Percentiles rank a stretch among this genome's conserved stretches.
Evolutionary conservation across 192 early-diverging fungal species (phyloP).

Genomic region (Mortierella claussenii): DNA sequence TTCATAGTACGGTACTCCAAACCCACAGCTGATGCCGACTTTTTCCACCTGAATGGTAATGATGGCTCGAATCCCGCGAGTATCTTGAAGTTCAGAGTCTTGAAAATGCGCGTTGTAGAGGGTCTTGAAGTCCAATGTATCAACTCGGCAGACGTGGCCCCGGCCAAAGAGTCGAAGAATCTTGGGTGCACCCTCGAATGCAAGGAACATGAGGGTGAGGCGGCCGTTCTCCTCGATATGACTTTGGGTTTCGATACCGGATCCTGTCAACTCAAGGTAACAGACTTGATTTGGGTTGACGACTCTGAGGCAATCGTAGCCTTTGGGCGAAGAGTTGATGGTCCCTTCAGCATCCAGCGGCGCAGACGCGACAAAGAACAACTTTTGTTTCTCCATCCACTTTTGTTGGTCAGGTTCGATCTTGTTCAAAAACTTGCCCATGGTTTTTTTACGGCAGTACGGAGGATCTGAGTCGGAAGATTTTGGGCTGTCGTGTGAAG

Average conservation of each 20-base stretch:
- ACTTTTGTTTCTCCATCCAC: slow-evolving; percentile 66
- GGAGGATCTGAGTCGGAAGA: too few relatives aligned
- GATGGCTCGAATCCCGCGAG: slow-evolving; percentile 56
- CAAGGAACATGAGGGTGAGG: slow-evolving; percentile 71
- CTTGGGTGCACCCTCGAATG: slow-evolving; percentile 72
- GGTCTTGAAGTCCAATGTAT: slow-evolving; percentile 53
- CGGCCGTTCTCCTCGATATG: slow-evolving; percentile 70
- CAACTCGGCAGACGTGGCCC: slow-evolving; percentile 55
- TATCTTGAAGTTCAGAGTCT: slow-evolving; percentile 24
- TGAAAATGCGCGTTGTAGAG: slow-evolving; percentile 57
- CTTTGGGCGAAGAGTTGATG: slow-evolving; percentile 68
- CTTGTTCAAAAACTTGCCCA: slow-evolving; percentile 58
- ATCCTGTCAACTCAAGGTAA: slow-evolving; percentile 52
- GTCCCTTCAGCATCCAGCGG: slow-evolving; percentile 56
- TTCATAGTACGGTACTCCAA: slow-evolving; percentile 68
- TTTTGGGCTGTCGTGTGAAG: too few relatives aligned
- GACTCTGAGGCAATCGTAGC: slow-evolving; percentile 63
- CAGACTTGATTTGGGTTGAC: slow-evolving; percentile 38
- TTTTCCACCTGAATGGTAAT: slow-evolving; percentile 60
- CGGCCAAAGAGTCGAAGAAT: slow-evolving; percentile 68
- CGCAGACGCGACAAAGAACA: slow-evolving; percentile 64
- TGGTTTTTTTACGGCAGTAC: too few relatives aligned
- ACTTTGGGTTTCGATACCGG: slow-evolving; percentile 66
- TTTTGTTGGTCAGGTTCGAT: slow-evolving; percentile 51
- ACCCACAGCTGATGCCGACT: slow-evolving; percentile 66